Base-by-base conservation (phyloP, 108 stramenopile genomes). In the Aurantiochytrium sp. region DNA sequence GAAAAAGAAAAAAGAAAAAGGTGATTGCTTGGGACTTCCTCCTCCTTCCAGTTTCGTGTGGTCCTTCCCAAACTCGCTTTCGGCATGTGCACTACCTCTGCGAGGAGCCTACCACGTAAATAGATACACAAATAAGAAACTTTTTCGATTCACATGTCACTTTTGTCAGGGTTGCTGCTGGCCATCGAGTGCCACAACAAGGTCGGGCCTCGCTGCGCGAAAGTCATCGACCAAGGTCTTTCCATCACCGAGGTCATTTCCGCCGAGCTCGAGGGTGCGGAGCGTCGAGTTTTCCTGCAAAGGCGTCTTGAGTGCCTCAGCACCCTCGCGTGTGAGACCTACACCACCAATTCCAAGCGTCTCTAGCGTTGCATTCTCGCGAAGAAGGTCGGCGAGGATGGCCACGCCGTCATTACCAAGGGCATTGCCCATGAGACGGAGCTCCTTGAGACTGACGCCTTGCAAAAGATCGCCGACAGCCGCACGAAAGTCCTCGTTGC, bases 311-410 rank as follows among this genome's bases (percentile, higher is more conserved):
- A 91, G 29, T n/a, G 89, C 90, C 88, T 91, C 90, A 45, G 89
- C 89, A 2, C 91, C 91, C 29, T 64, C 90, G 18, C 89, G 90
- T 29, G 89, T 88, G n/a, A 91, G 47, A 12, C 29, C 18, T 51
- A 90, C 90, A 12, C n/a, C 87, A 49, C 90, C 91, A 47, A 90
- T 88, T 44, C 58, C 51, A 6, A 91, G 90, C 5, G 91, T 87
- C 45, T 90, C 55, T 28, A 91, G 60, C 49, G 89, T 69, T 1
- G 72, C 64, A 58, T 91, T 90, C 60, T 90, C 25, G n/a, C 91
- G 90, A 4, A 91, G 89, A 8, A 90, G 90, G 42, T 23, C 29
- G n/a, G 88, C 89, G 6, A 91, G 28, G 4, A 18, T 5, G n/a
- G 44, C 87, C 5, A 44, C 90, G 3, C 91, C 91, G 2, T 18